Conservation (phyloP, 2,329 filamentous ascomycete species). For the Penicillium aurantiogriseum region DNA sequence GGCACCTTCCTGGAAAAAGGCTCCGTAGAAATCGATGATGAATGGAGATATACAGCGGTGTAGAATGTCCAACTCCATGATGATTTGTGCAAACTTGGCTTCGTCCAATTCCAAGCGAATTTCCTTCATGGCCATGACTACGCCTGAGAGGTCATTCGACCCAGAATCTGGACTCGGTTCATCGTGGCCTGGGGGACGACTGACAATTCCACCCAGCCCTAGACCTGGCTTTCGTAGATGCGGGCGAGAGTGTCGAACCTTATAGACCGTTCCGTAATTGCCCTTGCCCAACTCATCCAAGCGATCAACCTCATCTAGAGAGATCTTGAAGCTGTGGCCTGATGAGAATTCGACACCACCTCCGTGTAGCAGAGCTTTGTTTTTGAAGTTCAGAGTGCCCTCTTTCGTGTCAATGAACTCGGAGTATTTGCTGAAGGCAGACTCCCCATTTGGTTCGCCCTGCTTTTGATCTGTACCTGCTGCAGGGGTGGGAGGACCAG, state of each 20-base stretch:
- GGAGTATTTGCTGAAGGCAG: constrained; percentile 65
- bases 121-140: constrained; percentile 99
- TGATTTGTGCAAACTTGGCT: constrained; percentile 92
- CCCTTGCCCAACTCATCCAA: constrained; percentile 93
- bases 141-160: constrained; percentile 51
- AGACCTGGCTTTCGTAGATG: constrained; percentile 60
- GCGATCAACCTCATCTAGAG: constrained; percentile 90
- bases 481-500: constrained; percentile 47
- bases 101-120: constrained; percentile 94
- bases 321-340: constrained; percentile 88
- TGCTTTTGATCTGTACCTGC: constrained; percentile 22
- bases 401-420: constrained; percentile 90
- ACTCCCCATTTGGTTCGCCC: constrained; percentile 31
- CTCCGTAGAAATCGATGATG: constrained; percentile 98
- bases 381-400: constrained; percentile 87
- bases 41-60: constrained; percentile 93
- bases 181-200: constrained; percentile 31
- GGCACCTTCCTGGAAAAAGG: constrained; percentile 97
- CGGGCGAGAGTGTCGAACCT: constrained; percentile 80
- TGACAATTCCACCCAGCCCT: constrained; percentile 60
- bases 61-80: constrained; percentile 95
- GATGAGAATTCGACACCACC: constrained; percentile 90
- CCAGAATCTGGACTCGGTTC: constrained; percentile 16
- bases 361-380: constrained; percentile 84
- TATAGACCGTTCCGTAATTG: constrained; percentile 98